These are phyloP conservation scores for carrot (Daucus carota) DNA, from an alignment of 129 eudicot genomes.

Conservation along the genomic window DNA sequence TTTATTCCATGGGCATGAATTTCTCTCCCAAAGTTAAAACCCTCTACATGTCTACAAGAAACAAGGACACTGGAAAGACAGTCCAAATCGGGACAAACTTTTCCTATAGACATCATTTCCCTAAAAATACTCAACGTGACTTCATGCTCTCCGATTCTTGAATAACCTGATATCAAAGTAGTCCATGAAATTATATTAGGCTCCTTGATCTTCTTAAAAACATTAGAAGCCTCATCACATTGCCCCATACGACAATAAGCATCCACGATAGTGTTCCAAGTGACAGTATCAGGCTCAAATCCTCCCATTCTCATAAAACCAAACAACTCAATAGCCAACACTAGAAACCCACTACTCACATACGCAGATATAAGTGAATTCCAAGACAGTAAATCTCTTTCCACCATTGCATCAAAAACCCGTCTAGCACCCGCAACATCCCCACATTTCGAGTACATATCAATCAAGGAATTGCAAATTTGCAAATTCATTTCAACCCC, in stretches of 20 bases:
- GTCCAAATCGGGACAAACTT: slow-evolving; percentile 27
- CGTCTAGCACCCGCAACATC: slow-evolving; percentile 18
- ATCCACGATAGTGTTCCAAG: slow-evolving; percentile 38
- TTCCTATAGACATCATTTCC: slow-evolving; percentile 22
- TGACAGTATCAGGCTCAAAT: slow-evolving; percentile 32
- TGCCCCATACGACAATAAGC: slow-evolving; percentile 36
- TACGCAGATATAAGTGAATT: slow-evolving; percentile 33
- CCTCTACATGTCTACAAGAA: slow-evolving; percentile 25
- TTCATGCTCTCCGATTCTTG: slow-evolving; percentile 28
- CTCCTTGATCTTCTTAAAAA: slow-evolving; percentile 23
- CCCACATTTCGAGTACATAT: slow-evolving; percentile 38
- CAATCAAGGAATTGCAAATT: slow-evolving; percentile 31
- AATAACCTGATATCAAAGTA: slow-evolving; percentile 40
- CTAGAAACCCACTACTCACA: slow-evolving; percentile 26
- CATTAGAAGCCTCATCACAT: slow-evolving; percentile 34
- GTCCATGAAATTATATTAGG: slow-evolving; percentile 46
- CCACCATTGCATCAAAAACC: slow-evolving; percentile 33
- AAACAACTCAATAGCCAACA: slow-evolving; percentile 23
- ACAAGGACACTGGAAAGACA: slow-evolving; percentile 34
- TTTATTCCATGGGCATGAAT: slow-evolving; percentile 38
- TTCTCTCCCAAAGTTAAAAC: slow-evolving; percentile 22
- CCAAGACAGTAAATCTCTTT: slow-evolving; percentile 33
- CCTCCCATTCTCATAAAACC: slow-evolving; percentile 20
- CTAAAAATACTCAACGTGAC: slow-evolving; percentile 19
- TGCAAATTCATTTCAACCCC: slow-evolving; percentile 26